A percentile compares a stretch with the other conserved stretches of the same genome.
phyloP scores from a whole-genome alignment of 441 rosid genomes.

The Gossypium trilobum region DNA sequence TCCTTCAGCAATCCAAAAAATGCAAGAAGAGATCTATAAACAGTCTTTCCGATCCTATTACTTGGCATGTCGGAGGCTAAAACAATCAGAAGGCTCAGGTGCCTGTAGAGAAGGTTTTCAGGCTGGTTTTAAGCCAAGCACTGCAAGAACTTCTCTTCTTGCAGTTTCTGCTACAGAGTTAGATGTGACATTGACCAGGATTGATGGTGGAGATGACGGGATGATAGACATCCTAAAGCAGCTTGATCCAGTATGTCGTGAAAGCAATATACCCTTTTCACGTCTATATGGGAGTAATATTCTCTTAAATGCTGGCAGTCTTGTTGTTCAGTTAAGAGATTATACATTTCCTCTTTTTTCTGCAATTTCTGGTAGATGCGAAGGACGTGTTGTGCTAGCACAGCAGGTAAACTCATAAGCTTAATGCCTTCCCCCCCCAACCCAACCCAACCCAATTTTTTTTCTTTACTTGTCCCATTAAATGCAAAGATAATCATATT shows the following conservation, averaged over 20 bases:
- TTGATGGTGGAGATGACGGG: conserved; percentile 86
- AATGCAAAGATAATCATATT: neutral
- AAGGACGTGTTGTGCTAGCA: conserved; percentile 82
- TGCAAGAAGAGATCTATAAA: conserved; percentile 63
- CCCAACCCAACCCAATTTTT: neutral
- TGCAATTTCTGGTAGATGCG: conserved; percentile 76
- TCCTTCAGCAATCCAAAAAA: conserved; percentile 43
- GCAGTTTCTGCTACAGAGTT: conserved; percentile 82
- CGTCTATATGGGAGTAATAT: conserved; percentile 85
- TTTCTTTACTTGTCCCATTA: neutral
- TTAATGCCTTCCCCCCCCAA: neutral
- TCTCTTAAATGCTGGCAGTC: conserved; percentile 47
- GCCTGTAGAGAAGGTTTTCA: conserved; percentile 78
- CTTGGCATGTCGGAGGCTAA: conserved; percentile 75
- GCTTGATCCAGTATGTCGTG: conserved; percentile 78
- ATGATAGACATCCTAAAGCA: conserved; percentile 77
- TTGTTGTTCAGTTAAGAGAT: conserved; percentile 66
- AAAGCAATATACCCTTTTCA: conserved; percentile 83
- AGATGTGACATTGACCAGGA: conserved; percentile 65
- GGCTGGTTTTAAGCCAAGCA: conserved; percentile 81
- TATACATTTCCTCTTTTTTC: conserved; percentile 81
- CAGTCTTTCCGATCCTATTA: conserved; percentile 79
- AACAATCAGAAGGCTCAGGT: conserved; percentile 76
- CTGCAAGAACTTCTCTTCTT: conserved; percentile 69
- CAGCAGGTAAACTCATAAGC: conserved; percentile 66